Base-by-base conservation (phyloP, 208 protist genomes). In the Balamuthia mandrillaris region DNA sequence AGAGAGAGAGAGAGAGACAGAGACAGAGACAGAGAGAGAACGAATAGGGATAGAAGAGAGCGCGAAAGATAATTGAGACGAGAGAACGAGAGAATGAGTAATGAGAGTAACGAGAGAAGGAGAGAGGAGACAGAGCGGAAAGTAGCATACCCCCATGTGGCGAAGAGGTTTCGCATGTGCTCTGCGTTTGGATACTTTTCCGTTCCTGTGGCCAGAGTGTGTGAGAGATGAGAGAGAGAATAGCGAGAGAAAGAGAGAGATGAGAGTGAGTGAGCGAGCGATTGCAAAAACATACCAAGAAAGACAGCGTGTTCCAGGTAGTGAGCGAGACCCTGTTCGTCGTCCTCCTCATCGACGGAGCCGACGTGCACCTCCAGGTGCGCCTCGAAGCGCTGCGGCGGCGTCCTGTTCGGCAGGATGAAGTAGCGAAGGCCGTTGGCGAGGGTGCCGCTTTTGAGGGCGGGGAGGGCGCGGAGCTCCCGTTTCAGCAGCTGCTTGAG, bases 101-200 rank as follows among this genome's bases (percentile, higher is more conserved):
- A 6, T 14, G n/a, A 14, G 9, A 18, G 31, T 29, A 12, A 24
- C 29, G 39, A 74, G 16, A 16, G 5, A 24, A n/a, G 9, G 21
- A 9, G 24, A 21, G 21, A 33, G 70, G 2, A 16, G 29, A 12
- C 37, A 6, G 47, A 4, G 47, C 21, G 47, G 47, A 24, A 54
- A 54, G 18, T 14, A 14, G 47, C 16, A 24, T 31, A 79, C 70
- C 70, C 70, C 70, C 70, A 79, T 6, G 70, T 79, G n/a, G 70
- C 70, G 31, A 79, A 79, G 39, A 79, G 70, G 33, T 79, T 79
- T 27, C 70, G 41, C 70, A 79, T 79, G 47, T 42, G 39, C 70
- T 79, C 70, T 7, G 70, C 70, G 42, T 79, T 49, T 33, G 70
- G 70, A 37, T 79, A 79, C 21, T 42, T 49, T 6, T 79, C 70